Base-by-base conservation (phyloP, 306 rosid genomes). In the Lathyrus oleraceus region DNA sequence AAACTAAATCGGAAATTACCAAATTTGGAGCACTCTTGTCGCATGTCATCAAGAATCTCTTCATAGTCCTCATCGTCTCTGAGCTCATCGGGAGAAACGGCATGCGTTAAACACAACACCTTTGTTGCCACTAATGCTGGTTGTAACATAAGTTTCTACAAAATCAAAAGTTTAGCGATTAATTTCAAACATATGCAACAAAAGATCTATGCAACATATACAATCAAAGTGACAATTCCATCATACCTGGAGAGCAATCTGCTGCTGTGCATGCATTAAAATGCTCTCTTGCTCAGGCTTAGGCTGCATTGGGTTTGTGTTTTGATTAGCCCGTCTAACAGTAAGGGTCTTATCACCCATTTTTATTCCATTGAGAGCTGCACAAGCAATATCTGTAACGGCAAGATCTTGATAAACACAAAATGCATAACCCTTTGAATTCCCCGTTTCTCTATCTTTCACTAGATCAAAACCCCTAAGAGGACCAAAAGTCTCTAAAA, bases 391-490 rank as follows among this genome's bases (percentile, higher is more conserved):
- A 84, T 94, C 99, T 1, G 99, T 94, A 56, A 94, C 99, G 23
- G 97, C 84, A 71, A 94, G 99, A 81, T 94, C 99, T 86, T 94
- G 99, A 78, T 94, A 94, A 53, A 94, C 99, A 86, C 99, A 94
- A 78, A 94, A 94, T 32, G 99, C 99, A 54, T 94, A 94, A 69
- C 99, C 99, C 76, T 94, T 94, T 13, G 99, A 94, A 72, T 94
- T 94, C 67, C 99, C 99, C 1, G 99, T 94, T 80, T 94, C 99
- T 75, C 99, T 84, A 76, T 94, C 99, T 82, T 94, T 94, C 69
- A 94, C 99, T 47, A 94, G 79, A 85, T 94, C 99, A 85, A 94
- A 94, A 74, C 99, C 99, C 38, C 97, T 82, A 64, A 94, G 89
- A 11, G 99, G 96, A 57, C 99, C 99, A 83, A 94, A 94, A 21